A percentile compares a stretch with the other conserved stretches of the same genome.
Evolutionary conservation across 2,329 filamentous ascomycete species (phyloP).

Genomic region (Alternaria atra): DNA sequence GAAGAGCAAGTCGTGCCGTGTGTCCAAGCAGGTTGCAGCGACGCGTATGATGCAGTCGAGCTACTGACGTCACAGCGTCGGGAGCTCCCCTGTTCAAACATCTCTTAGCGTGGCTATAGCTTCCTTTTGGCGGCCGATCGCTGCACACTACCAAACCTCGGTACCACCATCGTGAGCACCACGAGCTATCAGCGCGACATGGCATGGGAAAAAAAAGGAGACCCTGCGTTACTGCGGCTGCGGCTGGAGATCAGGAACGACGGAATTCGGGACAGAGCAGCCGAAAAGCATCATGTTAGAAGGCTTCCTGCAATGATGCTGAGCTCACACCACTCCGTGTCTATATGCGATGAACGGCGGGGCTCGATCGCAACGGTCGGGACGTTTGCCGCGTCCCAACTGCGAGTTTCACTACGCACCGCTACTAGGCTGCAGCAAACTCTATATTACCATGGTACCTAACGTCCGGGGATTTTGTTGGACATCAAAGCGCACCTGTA

Average conservation of each 20-base stretch:
- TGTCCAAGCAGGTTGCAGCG: conserved; percentile 16
- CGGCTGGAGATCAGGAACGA: conserved; percentile 14
- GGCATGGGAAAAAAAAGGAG: conserved; percentile 7
- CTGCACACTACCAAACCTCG: conserved; percentile 15
- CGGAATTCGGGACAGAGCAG: conserved; percentile 2
- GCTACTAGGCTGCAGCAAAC: conserved; percentile 12
- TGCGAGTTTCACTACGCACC: conserved; percentile 10
- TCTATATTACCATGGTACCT: conserved; percentile 1
- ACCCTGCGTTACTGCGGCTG: conserved; percentile 19
- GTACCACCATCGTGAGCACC: conserved; percentile 13
- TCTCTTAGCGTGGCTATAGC: conserved; percentile 26
- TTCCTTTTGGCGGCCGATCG: conserved; percentile 22
- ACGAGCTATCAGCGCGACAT: conserved; percentile 1
- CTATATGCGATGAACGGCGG: conserved; percentile 11
- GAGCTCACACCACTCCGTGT: background rate
- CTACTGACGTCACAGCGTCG: conserved; percentile 14
- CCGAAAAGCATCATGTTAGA: conserved; percentile 6
- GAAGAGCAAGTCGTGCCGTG: conserved; percentile 28
- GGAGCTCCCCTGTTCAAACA: conserved; percentile 13
- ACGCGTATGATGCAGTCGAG: conserved; percentile 12
- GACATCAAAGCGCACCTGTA: background rate
- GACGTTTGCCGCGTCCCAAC: conserved; percentile 19
- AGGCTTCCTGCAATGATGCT: background rate
- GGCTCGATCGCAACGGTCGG: conserved; percentile 15
- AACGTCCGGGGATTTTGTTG: background rate